phyloP scores from a whole-genome alignment of 495 filamentous ascomycete species.

The Aspergillus wentii region DNA sequence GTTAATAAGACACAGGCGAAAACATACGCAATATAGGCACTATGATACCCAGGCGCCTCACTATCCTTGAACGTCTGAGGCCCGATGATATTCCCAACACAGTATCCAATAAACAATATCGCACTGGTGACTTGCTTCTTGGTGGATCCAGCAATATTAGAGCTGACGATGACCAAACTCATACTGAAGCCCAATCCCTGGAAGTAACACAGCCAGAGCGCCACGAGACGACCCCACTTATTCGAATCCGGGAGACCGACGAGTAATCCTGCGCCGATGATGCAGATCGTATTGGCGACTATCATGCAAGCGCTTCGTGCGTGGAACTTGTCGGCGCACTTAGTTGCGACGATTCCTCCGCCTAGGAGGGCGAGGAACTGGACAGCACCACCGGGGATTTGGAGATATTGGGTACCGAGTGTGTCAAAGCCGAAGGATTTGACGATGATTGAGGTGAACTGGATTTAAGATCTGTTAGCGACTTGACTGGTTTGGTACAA shows the following conservation, averaged over 20 bases:
- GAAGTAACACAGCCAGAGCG: constrained; percentile 51
- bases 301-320: constrained; percentile 26
- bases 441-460: constrained; percentile 45
- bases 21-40: constrained; percentile 49
- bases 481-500: no score
- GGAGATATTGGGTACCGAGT: constrained; percentile 50
- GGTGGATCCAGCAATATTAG: constrained; percentile 43
- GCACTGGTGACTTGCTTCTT: constrained; percentile 23
- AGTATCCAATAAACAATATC: constrained; percentile 39
- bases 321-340: constrained; percentile 30
- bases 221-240: constrained; percentile 50
- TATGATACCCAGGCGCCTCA: constrained; percentile 48
- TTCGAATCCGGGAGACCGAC: constrained; percentile 43
- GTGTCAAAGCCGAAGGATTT: constrained; percentile 50
- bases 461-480: no score
- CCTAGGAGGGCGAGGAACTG: constrained; percentile 32
- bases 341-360: constrained; percentile 33
- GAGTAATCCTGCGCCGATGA: constrained; percentile 52
- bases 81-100: constrained; percentile 52
- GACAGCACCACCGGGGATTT: constrained; percentile 44
- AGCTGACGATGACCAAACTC: constrained; percentile 37
- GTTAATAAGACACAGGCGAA: background rate
- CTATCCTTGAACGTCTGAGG: constrained; percentile 49
- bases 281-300: constrained; percentile 46
- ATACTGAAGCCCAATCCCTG: constrained; percentile 44